Evolutionary conservation across 23 red algal genomes (phyloP), one percentile per base, ranked within the genome.

Genomic region (Gracilaria domingensis): DNA sequence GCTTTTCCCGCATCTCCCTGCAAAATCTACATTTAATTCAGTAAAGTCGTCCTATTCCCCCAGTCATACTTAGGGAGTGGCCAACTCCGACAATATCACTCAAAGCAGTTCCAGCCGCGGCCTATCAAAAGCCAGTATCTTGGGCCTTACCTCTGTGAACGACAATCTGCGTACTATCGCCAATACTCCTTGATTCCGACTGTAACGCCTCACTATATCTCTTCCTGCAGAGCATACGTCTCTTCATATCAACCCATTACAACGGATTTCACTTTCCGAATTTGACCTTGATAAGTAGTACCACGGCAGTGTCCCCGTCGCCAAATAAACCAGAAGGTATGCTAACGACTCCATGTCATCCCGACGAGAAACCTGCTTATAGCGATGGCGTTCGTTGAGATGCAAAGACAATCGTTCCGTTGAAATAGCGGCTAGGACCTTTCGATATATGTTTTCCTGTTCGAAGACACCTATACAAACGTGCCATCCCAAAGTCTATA

Each of bases 271-370:
- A 6, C 25, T 25, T 30, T 32, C 55, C 6, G 17, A 59, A 18
- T 4, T 4, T 14, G 11, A 6, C 13, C 28, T 3, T 20, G 4
- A 8, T 23, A 59, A 18, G 23, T 59, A 4, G 9, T 8, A 60
- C 74, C 74, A 79, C 5, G 74, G 74, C 3, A 79, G 74, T 32
- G 14, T 23, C 4, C 74, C 37, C 26, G 47, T 32, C 17, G 36
- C 38, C 33, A 79, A 54, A 20, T 49, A 79, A 7, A 79, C 5
- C 45, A 79, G 30, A 44, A n/a, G 8, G 50, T 79, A 79, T 29
- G 36, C 74, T 30, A 79, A 38, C 6, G 36, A 49, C 74, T 79
- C 74, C 25, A 79, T 48, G 21, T 79, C 74, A 50, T 79, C 74
- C 12, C 74, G 30, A 5, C 24, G 74, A 12, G 36, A 79, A 20